phyloP scores from a whole-genome alignment of 306 rosid genomes.

The Acacia acuminata region DNA sequence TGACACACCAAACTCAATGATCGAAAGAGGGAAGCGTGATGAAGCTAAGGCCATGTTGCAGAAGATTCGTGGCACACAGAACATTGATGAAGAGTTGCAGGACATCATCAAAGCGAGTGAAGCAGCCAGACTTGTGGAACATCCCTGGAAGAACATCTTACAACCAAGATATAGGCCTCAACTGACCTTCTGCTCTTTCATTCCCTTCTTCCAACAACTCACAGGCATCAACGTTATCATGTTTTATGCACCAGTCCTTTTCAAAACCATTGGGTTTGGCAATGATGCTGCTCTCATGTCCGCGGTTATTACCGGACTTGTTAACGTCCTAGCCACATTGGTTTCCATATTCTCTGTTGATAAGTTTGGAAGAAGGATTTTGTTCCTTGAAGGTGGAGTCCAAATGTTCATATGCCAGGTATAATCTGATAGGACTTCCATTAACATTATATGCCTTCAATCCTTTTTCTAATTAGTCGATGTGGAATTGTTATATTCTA shows the following conservation, averaged over 20 bases:
- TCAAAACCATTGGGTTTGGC: not conserved
- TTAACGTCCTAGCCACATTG: not conserved
- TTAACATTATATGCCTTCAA: too few species aligned
- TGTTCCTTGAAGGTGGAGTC: constrained; percentile 8
- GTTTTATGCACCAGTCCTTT: not conserved
- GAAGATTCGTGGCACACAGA: not conserved
- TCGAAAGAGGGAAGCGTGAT: not conserved
- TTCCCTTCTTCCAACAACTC: constrained; percentile 18
- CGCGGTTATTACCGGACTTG: not conserved
- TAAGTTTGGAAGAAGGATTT: constrained; percentile 1
- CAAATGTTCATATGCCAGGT: constrained; percentile 6
- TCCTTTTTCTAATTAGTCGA: too few species aligned
- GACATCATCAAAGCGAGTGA: not conserved
- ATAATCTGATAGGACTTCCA: not conserved
- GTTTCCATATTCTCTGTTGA: not conserved
- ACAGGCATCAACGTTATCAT: not conserved
- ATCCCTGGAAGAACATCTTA: constrained; percentile 5
- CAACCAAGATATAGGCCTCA: constrained; percentile 8
- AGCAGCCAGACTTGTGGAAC: not conserved
- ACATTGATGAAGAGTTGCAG: not conserved
- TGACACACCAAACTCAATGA: constrained; percentile 11
- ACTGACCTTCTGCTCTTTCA: not conserved
- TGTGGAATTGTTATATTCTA: not conserved
- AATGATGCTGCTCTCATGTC: not conserved
- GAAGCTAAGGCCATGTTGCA: not conserved